Evolutionary conservation across 495 filamentous ascomycete genomes (phyloP), one percentile per base, ranked within the genome.

Genomic region (Penicillium arizonense): DNA sequence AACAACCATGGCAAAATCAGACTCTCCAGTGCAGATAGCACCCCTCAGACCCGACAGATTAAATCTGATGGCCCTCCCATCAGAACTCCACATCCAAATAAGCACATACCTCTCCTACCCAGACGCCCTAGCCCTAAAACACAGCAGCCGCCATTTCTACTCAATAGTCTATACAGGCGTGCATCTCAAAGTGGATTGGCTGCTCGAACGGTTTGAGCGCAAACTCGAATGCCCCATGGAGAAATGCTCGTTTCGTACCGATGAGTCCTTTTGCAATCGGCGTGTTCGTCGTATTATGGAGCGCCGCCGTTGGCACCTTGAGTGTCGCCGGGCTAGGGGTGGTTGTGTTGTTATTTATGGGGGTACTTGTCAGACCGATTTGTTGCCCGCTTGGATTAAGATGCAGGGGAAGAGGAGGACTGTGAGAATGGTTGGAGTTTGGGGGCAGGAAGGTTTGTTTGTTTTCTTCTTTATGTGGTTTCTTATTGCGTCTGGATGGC

Each of bases 21-120:
- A 30, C 0, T 9, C 28, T 6, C 4, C 28, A 30, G 9, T 30
- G 5, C 28, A 9, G 9, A 23, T 24, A 35, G 36, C 6, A 12
- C 4, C 45, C 20, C 16, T 41, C 33, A 33, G 24, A 1, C n/a
- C 28, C 32, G 38, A 8, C 13, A 28, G 39, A 12, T 18, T 51
- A 6, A 47, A 33, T 7, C 56, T 80, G 1, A 69, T 72, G 64
- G 51, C 58, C 37, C 74, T 89, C 9, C 86, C 86, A 3, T 74
- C 82, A 20, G 86, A 89, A 59, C 77, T 89, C 24, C 86, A 87
- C 77, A 26, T 85, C 63, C 59, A 93, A 83, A 80, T 96, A 80
- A 76, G 91, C 84, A 58, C 89, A 65, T 55, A 90, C 81, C 72
- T 96, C 85, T 53, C 88, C 69, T 61, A 88, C 73, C 66, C 91